These are phyloP conservation scores for Cytidiella melzeri DNA, from an alignment of 768 basidiomycete genomes.

Conservation along the genomic window DNA sequence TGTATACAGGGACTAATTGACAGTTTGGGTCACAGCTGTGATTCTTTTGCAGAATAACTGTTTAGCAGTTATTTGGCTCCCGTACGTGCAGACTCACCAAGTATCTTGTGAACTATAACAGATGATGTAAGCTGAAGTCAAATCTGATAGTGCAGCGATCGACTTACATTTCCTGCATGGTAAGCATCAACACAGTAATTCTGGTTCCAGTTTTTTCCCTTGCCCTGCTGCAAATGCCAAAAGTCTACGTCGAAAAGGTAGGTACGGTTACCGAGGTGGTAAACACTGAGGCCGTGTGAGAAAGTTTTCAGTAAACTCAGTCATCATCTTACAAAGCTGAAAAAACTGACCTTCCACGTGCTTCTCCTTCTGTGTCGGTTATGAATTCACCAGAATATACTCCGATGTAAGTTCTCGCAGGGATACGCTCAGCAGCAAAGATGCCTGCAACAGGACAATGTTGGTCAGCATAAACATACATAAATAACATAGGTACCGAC, in stretches of 20 bases:
- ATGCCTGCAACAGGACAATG: slow-evolving; percentile 57
- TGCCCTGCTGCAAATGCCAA: slow-evolving; percentile 45
- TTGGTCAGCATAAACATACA: neutral
- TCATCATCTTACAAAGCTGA: neutral
- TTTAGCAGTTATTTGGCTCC: neutral
- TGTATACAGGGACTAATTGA: slow-evolving; percentile 62
- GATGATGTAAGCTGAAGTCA: slow-evolving; percentile 2
- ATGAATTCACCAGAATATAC: slow-evolving; percentile 83
- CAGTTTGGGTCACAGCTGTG: slow-evolving; percentile 91
- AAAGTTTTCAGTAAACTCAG: slow-evolving; percentile 5
- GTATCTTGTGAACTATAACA: slow-evolving; percentile 79
- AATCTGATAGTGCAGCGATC: neutral
- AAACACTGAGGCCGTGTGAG: too few species aligned
- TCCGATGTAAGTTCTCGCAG: slow-evolving; percentile 67
- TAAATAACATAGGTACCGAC: slow-evolving; percentile 41
- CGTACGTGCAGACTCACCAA: slow-evolving; percentile 42
- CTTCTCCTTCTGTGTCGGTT: slow-evolving; percentile 58
- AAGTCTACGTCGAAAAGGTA: slow-evolving; percentile 85
- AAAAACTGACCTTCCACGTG: slow-evolving; percentile 54
- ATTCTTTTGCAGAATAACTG: slow-evolving; percentile 47
- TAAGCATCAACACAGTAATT: slow-evolving; percentile 79
- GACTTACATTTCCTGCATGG: slow-evolving; percentile 76
- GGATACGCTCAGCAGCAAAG: slow-evolving; percentile 61
- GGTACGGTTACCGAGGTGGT: slow-evolving; percentile 42
- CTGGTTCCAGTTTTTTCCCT: slow-evolving; percentile 27